phyloP scores from a whole-genome alignment of 495 filamentous ascomycete species.

The Parachaetomium inaequale region DNA sequence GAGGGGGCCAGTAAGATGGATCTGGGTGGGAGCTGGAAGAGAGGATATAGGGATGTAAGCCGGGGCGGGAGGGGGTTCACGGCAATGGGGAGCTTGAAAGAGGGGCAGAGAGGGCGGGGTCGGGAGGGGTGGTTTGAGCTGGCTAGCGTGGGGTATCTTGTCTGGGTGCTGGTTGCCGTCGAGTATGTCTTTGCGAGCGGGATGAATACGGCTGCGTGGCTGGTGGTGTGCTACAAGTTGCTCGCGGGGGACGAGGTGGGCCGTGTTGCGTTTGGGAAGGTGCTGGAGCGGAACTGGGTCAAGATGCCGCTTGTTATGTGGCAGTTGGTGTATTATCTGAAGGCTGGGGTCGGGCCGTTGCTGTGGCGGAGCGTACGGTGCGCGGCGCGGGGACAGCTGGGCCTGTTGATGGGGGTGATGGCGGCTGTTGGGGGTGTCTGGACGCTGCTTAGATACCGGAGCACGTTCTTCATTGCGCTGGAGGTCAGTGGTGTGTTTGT shows the following conservation, averaged over 20 bases:
- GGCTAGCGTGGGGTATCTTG: conserved; percentile 7
- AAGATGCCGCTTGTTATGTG: conserved; percentile 14
- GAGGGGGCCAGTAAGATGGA: neutral
- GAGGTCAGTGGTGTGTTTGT: conserved; percentile 32
- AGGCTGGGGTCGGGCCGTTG: conserved; percentile 15
- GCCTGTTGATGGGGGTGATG: conserved; percentile 10
- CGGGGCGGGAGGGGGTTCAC: too few relatives aligned
- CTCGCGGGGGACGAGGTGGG: conserved; percentile 14
- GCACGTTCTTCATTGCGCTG: conserved; percentile 31
- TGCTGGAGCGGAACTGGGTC: conserved; percentile 11
- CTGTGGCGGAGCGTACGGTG: neutral
- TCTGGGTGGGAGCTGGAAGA: neutral
- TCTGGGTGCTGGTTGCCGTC: conserved; percentile 21
- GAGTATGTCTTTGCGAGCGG: conserved; percentile 26
- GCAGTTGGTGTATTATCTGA: conserved; percentile 18
- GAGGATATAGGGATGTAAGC: neutral
- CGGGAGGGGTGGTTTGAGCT: neutral
- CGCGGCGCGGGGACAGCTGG: conserved; percentile 21
- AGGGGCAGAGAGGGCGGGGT: neutral
- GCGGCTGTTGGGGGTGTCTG: conserved; percentile 12
- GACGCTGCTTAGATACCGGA: conserved; percentile 25
- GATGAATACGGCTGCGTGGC: conserved; percentile 19
- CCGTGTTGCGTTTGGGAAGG: conserved; percentile 5
- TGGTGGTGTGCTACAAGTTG: conserved; percentile 21
- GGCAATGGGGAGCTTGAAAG: neutral